Evolutionary conservation across 2,329 filamentous ascomycete species (phyloP), one percentile per base, ranked within the genome.

Genomic region (Aspergillus sp.): DNA sequence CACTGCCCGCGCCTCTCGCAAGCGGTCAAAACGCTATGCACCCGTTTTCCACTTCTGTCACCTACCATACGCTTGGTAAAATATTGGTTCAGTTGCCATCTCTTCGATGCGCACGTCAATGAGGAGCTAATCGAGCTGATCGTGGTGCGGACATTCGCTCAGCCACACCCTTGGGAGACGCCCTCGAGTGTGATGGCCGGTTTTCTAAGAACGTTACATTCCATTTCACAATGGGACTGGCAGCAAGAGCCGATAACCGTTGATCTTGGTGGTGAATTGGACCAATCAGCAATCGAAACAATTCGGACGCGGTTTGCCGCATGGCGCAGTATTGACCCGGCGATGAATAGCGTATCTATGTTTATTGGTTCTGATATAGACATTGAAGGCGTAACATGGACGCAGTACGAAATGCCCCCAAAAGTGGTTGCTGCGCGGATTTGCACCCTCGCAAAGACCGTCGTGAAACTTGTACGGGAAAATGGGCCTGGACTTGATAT

Each of bases 161-260:
- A 89, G 49, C 90, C 92, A 0, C 87, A 90, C 64, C 92, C 95
- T 0, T 97, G 91, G 89, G 78, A 84, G 39, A 78, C 84, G 0
- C 93, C 96, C 0, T 89, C 89, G 0, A 93, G 88, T 65, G 81
- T 88, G 9, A 86, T 87, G 66, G 88, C 89, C 0, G 95, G 90
- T 4, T 93, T 99, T 70, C 76, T 96, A 27, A 86, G 93, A 21
- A 90, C 90, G 1, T 79, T 99, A 1, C 79, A 88, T 33, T 89
- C 93, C 72, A 80, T 99, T 14, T 86, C 92, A 1, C 83, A 86
- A 43, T 99, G 95, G 92, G 91, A 98, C 72, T 99, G 95, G 95
- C 86, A 90, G 27, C 81, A 87, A 7, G 88, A 92, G 53, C 90
- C 95, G 1, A 80, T 98, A 33, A 81, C 96, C 35, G 82, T 97